Base-by-base conservation (phyloP, 2,329 filamentous ascomycete genomes). In the Cylindrodendrum hubeiense region DNA sequence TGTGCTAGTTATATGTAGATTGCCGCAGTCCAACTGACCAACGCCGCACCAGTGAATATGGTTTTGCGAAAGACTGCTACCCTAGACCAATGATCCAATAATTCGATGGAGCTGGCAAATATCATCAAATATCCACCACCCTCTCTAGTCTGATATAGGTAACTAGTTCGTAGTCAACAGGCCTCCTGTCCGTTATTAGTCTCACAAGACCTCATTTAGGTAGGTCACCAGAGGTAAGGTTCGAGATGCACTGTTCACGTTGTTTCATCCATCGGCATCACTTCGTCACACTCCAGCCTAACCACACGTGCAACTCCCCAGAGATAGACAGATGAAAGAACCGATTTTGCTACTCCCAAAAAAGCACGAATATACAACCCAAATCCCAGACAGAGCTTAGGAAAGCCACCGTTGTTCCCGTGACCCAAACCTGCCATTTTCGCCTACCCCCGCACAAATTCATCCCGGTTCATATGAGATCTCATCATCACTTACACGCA, bases 351-450 rank as follows among this genome's bases (percentile, higher is more conserved):
- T 72, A 65, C 60, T 44, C 10, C 47, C 28, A 30, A 50, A 44
- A 52, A 58, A 26, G 50, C 57, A 51, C 26, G 51, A 67, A 73
- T 70, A 51, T 73, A 73, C 71, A 66, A 52, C 26, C 44, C 58
- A 65, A 44, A 65, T 53, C 37, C 46, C 43, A 65, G 62, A 68
- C 60, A 71, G 60, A 66, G 46, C 46, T 65, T 24, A 57, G 57
- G 58, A 66, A 62, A 51, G 33, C 47, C 17, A 26, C 33, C 49
- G 49, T 60, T 47, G 30, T 60, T 60, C 51, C 63, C 57, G 21
- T 68, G 62, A 64, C 43, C 37, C 46, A 64, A 47, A 49, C 60
- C 68, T 58, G 34, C 68, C 68, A 55, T 71, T 72, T 73, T 73
- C 70, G 69, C 71, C 70, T 60, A 21, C 54, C 49, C 49, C 58